Evolutionary conservation across 1,139 yeast species (phyloP).

Genomic region (Wickerhamomyces sp.): DNA sequence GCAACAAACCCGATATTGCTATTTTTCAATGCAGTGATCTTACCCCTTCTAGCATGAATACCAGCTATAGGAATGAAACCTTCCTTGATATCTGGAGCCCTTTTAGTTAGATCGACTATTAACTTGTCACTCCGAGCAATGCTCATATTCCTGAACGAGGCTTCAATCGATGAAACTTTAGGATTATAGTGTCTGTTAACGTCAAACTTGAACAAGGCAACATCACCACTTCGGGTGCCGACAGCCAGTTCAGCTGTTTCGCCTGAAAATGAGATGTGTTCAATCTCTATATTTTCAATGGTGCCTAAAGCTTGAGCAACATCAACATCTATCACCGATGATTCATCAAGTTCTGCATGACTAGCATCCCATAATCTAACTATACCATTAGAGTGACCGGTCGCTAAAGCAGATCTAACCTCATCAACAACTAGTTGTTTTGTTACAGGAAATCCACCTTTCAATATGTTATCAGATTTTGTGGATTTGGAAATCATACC

Average conservation of each 20-base stretch:
- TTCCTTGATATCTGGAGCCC: slow-evolving; percentile 41
- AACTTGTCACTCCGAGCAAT: slow-evolving; percentile 23
- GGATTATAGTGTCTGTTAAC: slow-evolving; percentile 41
- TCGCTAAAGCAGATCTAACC: slow-evolving; percentile 58
- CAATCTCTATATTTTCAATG: slow-evolving; percentile 42
- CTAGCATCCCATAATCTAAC: slow-evolving; percentile 81
- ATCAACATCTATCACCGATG: slow-evolving; percentile 53
- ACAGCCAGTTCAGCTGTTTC: slow-evolving; percentile 74
- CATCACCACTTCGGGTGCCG: slow-evolving; percentile 67
- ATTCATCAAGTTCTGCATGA: slow-evolving; percentile 65
- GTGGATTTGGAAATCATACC: slow-evolving; percentile 60
- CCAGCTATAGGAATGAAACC: slow-evolving; percentile 71
- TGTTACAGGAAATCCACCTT: slow-evolving; percentile 74
- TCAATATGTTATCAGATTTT: slow-evolving; percentile 40
- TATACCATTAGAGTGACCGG: slow-evolving; percentile 82
- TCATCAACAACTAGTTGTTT: slow-evolving; percentile 54
- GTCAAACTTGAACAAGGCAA: slow-evolving; percentile 73
- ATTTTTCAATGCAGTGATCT: slow-evolving; percentile 58
- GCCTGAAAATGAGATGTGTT: slow-evolving; percentile 67
- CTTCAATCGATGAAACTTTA: slow-evolving; percentile 22
- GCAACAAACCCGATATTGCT: slow-evolving; percentile 85
- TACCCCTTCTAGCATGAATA: slow-evolving; percentile 42
- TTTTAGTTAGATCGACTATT: slow-evolving; percentile 31
- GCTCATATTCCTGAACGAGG: slow-evolving; percentile 29
- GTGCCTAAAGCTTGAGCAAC: slow-evolving; percentile 43